These are phyloP conservation scores for Puccinia brachypodii DNA, from an alignment of 1,284 basidiomycete species.

Conservation along the genomic window DNA sequence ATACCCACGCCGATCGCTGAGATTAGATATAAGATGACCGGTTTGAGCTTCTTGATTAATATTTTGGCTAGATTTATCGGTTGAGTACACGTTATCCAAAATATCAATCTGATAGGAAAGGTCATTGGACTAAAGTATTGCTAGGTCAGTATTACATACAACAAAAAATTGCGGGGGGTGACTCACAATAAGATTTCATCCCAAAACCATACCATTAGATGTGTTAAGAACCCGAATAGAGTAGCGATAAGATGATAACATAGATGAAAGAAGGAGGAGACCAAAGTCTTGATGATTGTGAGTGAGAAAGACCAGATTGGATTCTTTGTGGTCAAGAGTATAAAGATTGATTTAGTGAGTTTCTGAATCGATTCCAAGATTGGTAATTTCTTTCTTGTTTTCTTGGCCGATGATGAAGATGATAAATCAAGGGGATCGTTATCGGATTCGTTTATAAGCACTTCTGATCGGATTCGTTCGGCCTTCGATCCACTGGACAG, in stretches of 20 bases:
- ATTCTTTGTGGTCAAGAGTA: slow-evolving; percentile 10
- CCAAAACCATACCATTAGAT: slow-evolving; percentile 8
- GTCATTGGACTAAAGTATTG: slow-evolving; percentile 13
- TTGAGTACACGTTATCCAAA: background rate
- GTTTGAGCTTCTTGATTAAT: slow-evolving; percentile 1
- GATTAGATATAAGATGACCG: background rate
- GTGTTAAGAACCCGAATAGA: background rate
- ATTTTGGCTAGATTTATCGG: background rate
- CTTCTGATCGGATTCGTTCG: no score
- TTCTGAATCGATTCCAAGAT: background rate
- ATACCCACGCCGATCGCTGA: slow-evolving; percentile 1
- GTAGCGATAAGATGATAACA: background rate
- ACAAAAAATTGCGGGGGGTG: background rate
- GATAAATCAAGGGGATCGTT: background rate
- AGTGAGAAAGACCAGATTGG: background rate
- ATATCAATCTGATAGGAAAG: slow-evolving; percentile 1
- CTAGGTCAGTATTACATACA: no score
- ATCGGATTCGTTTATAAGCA: background rate
- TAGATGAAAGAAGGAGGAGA: background rate
- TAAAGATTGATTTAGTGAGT: background rate
- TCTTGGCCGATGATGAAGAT: no score
- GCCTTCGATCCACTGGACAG: no score
- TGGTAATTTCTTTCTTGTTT: background rate
- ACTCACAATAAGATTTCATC: slow-evolving; percentile 20
- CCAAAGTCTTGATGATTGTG: background rate